Evolutionary conservation across 176 grass and related monocot genomes (phyloP), one percentile per base, ranked within the genome.

Genomic region (Typha latifolia): DNA sequence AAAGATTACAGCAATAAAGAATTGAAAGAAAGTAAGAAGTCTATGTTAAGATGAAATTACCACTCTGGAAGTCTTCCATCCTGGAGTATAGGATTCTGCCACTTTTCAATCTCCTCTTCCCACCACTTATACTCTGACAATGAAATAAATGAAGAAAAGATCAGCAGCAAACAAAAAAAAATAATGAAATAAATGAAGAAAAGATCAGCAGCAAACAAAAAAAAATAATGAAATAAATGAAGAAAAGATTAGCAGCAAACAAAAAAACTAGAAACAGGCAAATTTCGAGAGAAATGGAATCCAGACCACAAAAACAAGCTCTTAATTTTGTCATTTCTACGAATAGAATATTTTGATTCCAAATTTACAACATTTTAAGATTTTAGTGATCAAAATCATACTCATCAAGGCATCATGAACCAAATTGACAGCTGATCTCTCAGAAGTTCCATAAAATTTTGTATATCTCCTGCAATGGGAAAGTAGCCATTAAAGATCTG

Each of bases 81-180:
- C 12, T 48, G 49, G 12, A 96, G 88, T 67, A 96, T 82, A 51
- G 85, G 85, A 21, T 66, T 85, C 80, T 96, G 92, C 92, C 88
- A 91, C 61, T 89, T 91, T 68, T 89, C 82, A 59, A 96, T 96
- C 63, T 84, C 82, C 74, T 96, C 92, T 71, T 96, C 92, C 92
- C 92, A 96, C 53, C 82, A 76, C 78, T 96, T 91, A 73, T 96
- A 91, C 37, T 86, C 92, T 96, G 81, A 62, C 32, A 76, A 7
- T 18, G 24, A 62, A 31, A 74, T 79, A 49, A 68, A 69, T 9
- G 27, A 78, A 13, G 32, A 66, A 68, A 69, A 55, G 29, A 49
- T n/a, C 49, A 75, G n/a, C 65, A 70, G 43, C 34, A 68, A 78
- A 65, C 56, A 70, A n/a, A 62, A 66, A 23, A 73, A 61, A n/a